Percentiles rank a stretch among this genome's conserved stretches.
Conservation (phyloP, 139 green algal genomes). For the Chlorella sp. region DNA sequence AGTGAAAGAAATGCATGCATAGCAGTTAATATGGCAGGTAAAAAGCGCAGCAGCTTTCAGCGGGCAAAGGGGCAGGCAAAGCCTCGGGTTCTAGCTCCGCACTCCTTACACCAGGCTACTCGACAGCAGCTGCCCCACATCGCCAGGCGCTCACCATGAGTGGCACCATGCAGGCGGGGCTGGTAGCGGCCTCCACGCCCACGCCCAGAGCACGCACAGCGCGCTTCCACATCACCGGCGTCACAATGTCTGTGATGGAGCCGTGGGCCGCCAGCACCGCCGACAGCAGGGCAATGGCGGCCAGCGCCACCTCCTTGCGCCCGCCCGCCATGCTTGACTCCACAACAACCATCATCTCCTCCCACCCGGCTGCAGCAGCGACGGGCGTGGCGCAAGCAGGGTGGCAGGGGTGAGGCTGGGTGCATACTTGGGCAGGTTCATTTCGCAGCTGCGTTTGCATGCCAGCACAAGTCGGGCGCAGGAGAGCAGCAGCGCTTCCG, state of each 20-base stretch:
- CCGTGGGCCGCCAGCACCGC: conserved; percentile 54
- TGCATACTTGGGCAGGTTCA: not conserved
- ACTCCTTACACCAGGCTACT: not conserved
- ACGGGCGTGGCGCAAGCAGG: not conserved
- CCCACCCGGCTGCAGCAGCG: conserved; percentile 62
- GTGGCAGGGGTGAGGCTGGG: not conserved
- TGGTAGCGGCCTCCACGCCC: conserved; percentile 67
- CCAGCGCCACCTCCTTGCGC: conserved; percentile 72
- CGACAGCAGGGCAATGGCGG: conserved; percentile 63
- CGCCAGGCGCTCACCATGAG: conserved; percentile 45
- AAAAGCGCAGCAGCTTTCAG: not conserved
- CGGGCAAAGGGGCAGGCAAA: too few species aligned
- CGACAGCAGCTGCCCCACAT: conserved; percentile 45
- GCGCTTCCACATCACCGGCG: conserved; percentile 58
- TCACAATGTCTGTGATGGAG: conserved; percentile 32
- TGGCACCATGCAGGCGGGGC: conserved; percentile 57
- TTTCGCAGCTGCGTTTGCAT: not conserved
- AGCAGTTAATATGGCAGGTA: not conserved
- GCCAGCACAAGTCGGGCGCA: not conserved
- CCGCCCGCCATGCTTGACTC: conserved; percentile 67
- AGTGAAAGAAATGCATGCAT: not conserved
- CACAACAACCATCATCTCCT: conserved; percentile 79
- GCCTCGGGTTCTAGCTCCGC: too few species aligned
- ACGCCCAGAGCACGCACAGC: conserved; percentile 62
- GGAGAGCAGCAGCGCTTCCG: not conserved